Evolutionary conservation across 768 basidiomycete genomes (phyloP), one percentile per base, ranked within the genome.

Genomic region (Xanthoconium stramineum): DNA sequence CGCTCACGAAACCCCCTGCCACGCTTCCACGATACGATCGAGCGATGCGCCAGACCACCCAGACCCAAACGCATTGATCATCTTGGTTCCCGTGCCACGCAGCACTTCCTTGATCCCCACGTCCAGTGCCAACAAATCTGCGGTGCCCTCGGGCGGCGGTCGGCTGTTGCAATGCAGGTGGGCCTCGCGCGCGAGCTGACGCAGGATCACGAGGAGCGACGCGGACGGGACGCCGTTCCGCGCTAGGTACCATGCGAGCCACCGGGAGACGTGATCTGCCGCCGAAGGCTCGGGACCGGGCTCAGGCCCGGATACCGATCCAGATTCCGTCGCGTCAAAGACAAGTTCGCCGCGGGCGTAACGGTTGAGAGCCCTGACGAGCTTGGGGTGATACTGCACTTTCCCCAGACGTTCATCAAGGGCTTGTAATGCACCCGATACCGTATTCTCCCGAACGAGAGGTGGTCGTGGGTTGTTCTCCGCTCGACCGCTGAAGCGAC

Each of bases 51-150:
- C 78, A n/a, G 83, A 81, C 89, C 89, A 91, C 9, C 87, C 89
- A 0, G 83, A 80, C 5, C 85, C 88, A 28, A 88, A 69, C 12
- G 81, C 78, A 6, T 84, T 84, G 20, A 83, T 84, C 80, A 90
- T 81, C 65, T 91, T 94, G 0, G 84, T 83, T 2, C 95, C 95
- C 0, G 94, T 89, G 0, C 85, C 83, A 65, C 93, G 89, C 57
- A 97, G 67, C 10, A 97, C 92, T 65, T 95, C 89, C 62, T 84
- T 86, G 58, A 98, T 93, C 0, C 86, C 88, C 19, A 67, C 68
- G 36, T 80, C 78, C 29, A 80, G 67, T n/a, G 60, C 58, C 11
- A 50, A 56, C 32, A 69, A 49, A 46, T 78, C 70, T 14, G 55
- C 50, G 0, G 80, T 83, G 0, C 85, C 86, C 8, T 79, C 79